Evolutionary conservation across 2,329 filamentous ascomycete species (phyloP), one percentile per base, ranked within the genome.

Genomic region (Monilinia fructigena): DNA sequence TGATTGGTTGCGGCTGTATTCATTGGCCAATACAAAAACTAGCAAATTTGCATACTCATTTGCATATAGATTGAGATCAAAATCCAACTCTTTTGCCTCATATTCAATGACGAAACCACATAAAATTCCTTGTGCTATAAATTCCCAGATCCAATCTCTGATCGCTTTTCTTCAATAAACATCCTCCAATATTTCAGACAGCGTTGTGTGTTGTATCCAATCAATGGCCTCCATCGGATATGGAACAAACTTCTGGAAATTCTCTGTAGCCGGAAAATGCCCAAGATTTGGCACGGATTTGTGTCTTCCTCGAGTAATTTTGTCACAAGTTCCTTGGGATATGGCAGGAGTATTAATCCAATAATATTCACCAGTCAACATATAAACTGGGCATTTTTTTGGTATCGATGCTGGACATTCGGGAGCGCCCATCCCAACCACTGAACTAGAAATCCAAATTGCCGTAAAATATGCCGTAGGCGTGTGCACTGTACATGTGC

Each of bases 361-460:
- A 64, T 71, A 68, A 54, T 69, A 71, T 42, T 71, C 68, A 61
- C 81, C 81, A 0, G 80, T 83, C 42, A 83, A 75, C 79, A 83
- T 82, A 73, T 79, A 83, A 1, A 83, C 79, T 2, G 81, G 81
- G 66, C 81, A 83, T 66, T 76, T 78, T 78, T 68, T 80, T 79
- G 3, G 79, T 81, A 68, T 83, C 78, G 72, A 83, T 83, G 10
- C 73, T 73, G 0, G 74, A 72, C 47, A 82, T 76, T 64, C 80
- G 78, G 16, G 76, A 73, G 35, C 81, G 78, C 12, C 79, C 81
- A 70, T 83, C 81, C 75, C 78, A 83, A 56, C 81, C 80, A 61
- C 79, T 79, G 63, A 82, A 82, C 75, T 82, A 82, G 72, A 83
- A 82, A 72, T 82, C 80, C 20, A 82, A 73, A 67, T 82, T 80